Evolutionary conservation across 2,329 filamentous ascomycete species (phyloP), one percentile per base, ranked within the genome.

Genomic region (Emmonsiellopsis sp.): DNA sequence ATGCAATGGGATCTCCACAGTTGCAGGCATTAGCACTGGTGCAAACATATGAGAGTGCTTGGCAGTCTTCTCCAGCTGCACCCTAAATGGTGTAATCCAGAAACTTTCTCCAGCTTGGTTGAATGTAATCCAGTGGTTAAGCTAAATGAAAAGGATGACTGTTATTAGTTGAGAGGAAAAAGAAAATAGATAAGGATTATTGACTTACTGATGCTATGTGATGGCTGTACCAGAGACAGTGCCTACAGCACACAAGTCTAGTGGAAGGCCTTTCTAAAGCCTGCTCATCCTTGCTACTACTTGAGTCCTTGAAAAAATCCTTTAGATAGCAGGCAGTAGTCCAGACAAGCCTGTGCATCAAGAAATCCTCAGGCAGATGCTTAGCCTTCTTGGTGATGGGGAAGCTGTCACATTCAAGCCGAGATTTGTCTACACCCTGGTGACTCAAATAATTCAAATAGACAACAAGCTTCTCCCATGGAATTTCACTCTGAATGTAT

Each of bases 301-400:
- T n/a, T n/a, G n/a, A 70, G 54, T 82, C 79, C 37, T 72, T 68
- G 47, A 74, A 70, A 1, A 71, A 68, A 15, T 69, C 67, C 1
- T 66, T 57, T 0, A 77, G 76, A 55, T 77, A 79, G 51, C 73
- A 75, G 0, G 60, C 42, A 55, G 76, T 70, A 50, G 73, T 76
- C 76, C 78, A 82, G 26, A 78, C 62, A 54, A 79, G 70, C 1
- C 81, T 81, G 26, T 79, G 73, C 7, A 83, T 75, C 1, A 75
- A 61, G 57, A 79, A 83, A 57, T 85, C 82, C 57, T 85, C 82
- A 0, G 79, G 76, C 1, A 84, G 61, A 49, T 81, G 79, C 8
- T 71, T 62, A n/a, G n/a, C n/a, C n/a, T n/a, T n/a, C n/a, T n/a
- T n/a, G n/a, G n/a, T n/a, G 37, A 60, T 54, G 15, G 77, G 74